These are phyloP conservation scores for Colletotrichum abscissum DNA, from an alignment of 2,329 filamentous ascomycete species.

Conservation along the genomic window DNA sequence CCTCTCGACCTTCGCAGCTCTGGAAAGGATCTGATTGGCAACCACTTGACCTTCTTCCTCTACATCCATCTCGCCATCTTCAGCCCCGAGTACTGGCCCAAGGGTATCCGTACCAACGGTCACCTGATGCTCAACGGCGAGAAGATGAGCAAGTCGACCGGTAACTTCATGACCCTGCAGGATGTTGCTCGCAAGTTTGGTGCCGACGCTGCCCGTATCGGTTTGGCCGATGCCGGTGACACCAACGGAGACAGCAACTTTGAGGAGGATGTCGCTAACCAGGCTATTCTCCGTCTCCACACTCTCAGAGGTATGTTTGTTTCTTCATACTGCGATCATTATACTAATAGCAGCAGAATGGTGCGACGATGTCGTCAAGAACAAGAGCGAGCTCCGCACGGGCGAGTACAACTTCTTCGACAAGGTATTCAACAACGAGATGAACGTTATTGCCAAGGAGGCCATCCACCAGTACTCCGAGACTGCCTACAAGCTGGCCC, in stretches of 20 bases:
- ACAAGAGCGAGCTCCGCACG: conserved; percentile 78
- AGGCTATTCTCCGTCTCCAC: conserved; percentile 86
- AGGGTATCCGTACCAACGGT: conserved; percentile 87
- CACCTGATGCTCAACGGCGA: conserved; percentile 95
- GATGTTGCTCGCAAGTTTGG: conserved; percentile 93
- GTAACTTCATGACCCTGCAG: conserved; percentile 93
- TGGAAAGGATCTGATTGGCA: conserved; percentile 93
- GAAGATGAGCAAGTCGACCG: conserved; percentile 98
- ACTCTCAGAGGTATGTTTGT: conserved; percentile 46
- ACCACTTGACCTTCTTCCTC: conserved; percentile 91
- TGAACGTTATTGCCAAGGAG: conserved; percentile 85
- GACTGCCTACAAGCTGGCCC: conserved; percentile 71
- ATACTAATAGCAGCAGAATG: conserved; percentile 70
- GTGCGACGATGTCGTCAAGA: conserved; percentile 86
- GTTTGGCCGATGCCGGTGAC: conserved; percentile 93
- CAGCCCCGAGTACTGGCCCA: conserved; percentile 88
- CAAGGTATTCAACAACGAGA: conserved; percentile 90
- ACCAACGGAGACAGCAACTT: conserved; percentile 97
- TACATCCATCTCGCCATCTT: conserved; percentile 94
- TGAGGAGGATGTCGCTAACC: conserved; percentile 93
- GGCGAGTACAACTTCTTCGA: conserved; percentile 87
- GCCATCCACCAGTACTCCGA: conserved; percentile 77
- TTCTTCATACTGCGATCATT: background rate
- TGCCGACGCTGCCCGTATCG: conserved; percentile 90
- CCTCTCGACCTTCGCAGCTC: conserved; percentile 89